These are phyloP conservation scores for Xylaria sp. DNA, from an alignment of 2,329 filamentous ascomycete species.

Conservation along the genomic window DNA sequence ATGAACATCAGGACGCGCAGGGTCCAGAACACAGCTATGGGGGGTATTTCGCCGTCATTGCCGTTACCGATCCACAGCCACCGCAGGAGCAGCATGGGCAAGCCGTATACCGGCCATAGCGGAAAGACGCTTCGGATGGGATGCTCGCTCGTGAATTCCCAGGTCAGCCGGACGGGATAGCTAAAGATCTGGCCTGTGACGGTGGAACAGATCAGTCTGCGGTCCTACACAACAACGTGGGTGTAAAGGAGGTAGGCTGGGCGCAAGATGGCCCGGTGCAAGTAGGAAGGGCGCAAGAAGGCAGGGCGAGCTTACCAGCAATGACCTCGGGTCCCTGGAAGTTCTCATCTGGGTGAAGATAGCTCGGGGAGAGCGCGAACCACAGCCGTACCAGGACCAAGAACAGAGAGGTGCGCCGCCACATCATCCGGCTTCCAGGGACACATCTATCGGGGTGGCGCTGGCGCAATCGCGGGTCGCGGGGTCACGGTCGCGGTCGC, in stretches of 20 bases:
- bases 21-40: slow-evolving; percentile 87
- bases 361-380: slow-evolving; percentile 92
- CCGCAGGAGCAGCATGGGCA: slow-evolving; percentile 89
- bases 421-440: slow-evolving; percentile 61
- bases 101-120: slow-evolving; percentile 91
- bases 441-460: slow-evolving; percentile 22
- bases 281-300: too few relatives aligned
- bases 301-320: slow-evolving; percentile 78
- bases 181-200: slow-evolving; percentile 82
- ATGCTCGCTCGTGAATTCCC: slow-evolving; percentile 89
- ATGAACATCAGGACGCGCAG: slow-evolving; percentile 90
- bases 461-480: slow-evolving; percentile 10
- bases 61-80: slow-evolving; percentile 91
- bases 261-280: not conserved
- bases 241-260: not conserved
- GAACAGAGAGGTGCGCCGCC: slow-evolving; percentile 85
- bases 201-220: slow-evolving; percentile 13
- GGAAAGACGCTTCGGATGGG: slow-evolving; percentile 97
- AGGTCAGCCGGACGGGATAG: slow-evolving; percentile 87
- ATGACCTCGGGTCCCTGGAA: slow-evolving; percentile 98
- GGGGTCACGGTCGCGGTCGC: slow-evolving; percentile 4
- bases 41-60: slow-evolving; percentile 73
- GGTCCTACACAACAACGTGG: not conserved
- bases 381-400: slow-evolving; percentile 87
- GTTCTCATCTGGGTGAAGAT: slow-evolving; percentile 97